phyloP scores from a whole-genome alignment of 1,139 yeast genomes.

The Taphrina flavorubra region DNA sequence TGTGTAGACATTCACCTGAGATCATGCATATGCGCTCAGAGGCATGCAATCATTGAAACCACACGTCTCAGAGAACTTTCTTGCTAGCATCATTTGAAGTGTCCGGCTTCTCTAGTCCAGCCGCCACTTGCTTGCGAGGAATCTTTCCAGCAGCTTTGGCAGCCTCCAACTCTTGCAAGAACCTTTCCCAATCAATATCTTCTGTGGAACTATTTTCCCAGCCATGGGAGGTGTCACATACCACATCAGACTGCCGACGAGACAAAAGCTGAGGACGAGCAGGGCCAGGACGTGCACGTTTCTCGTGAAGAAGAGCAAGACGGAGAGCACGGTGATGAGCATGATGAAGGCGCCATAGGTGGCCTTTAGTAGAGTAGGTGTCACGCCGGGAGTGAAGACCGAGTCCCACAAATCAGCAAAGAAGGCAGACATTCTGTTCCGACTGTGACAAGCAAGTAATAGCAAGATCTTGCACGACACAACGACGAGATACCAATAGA shows the following conservation, averaged over 20 bases:
- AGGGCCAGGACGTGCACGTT: slow-evolving; percentile 72
- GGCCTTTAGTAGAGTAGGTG: slow-evolving; percentile 83
- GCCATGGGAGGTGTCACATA: background rate
- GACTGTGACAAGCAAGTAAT: no score
- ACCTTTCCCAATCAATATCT: background rate
- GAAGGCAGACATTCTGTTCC: slow-evolving; percentile 51
- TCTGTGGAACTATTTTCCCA: background rate
- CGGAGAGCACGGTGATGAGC: slow-evolving; percentile 60
- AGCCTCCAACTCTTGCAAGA: slow-evolving; percentile 30
- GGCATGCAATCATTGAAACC: no score
- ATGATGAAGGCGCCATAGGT: slow-evolving; percentile 72
- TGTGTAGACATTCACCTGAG: no score
- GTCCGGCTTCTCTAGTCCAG: background rate
- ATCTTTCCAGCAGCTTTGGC: slow-evolving; percentile 28
- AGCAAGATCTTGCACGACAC: no score
- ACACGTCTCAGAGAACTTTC: background rate
- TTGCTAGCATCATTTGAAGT: background rate
- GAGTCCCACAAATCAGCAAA: slow-evolving; percentile 83
- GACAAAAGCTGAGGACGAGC: slow-evolving; percentile 71
- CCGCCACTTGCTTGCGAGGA: background rate
- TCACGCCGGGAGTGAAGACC: slow-evolving; percentile 90
- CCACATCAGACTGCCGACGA: slow-evolving; percentile 35
- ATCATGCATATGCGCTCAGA: no score
- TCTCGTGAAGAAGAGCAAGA: slow-evolving; percentile 66
- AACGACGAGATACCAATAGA: no score